A percentile compares a stretch with the other conserved stretches of the same genome.
Conservation (phyloP, 257 asterid genomes). For the Petunia secreta region DNA sequence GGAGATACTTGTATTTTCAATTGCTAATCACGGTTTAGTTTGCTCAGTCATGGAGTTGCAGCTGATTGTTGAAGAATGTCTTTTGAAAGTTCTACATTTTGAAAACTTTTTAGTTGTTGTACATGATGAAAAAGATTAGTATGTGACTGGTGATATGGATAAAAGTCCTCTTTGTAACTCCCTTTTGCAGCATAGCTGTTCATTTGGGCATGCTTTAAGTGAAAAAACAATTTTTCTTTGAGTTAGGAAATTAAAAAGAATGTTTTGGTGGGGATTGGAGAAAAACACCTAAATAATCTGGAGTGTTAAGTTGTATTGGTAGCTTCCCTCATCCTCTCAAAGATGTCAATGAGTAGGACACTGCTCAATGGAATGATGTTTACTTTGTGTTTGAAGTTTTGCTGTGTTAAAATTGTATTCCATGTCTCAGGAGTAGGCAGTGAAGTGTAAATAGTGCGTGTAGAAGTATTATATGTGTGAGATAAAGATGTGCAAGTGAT, state of each 20-base stretch:
- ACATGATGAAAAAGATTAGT: not conserved
- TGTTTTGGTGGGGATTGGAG: not conserved
- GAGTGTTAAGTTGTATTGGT: not conserved
- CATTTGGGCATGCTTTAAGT: not conserved
- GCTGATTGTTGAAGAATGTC: not conserved
- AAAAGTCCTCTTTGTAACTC: not conserved
- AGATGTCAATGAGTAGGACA: not conserved
- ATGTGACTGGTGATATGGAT: not conserved
- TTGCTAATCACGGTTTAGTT: slow-evolving; percentile 13
- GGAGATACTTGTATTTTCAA: slow-evolving; percentile 5
- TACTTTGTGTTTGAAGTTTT: not conserved
- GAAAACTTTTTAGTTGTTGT: not conserved
- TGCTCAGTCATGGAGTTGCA: slow-evolving; percentile 13
- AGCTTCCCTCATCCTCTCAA: not conserved
- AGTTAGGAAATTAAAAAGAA: slow-evolving; percentile 4
- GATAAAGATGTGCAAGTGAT: not conserved
- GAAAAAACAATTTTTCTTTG: not conserved
- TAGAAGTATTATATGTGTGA: not conserved
- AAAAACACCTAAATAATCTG: not conserved
- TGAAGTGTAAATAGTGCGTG: not conserved
- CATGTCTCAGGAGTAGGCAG: slow-evolving; percentile 1
- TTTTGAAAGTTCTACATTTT: not conserved
- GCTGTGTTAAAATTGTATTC: not conserved
- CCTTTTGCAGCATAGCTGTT: not conserved
- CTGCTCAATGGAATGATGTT: not conserved